Evolutionary conservation across 2,329 filamentous ascomycete genomes (phyloP).

Genomic region (Verticillium alfalfae): DNA sequence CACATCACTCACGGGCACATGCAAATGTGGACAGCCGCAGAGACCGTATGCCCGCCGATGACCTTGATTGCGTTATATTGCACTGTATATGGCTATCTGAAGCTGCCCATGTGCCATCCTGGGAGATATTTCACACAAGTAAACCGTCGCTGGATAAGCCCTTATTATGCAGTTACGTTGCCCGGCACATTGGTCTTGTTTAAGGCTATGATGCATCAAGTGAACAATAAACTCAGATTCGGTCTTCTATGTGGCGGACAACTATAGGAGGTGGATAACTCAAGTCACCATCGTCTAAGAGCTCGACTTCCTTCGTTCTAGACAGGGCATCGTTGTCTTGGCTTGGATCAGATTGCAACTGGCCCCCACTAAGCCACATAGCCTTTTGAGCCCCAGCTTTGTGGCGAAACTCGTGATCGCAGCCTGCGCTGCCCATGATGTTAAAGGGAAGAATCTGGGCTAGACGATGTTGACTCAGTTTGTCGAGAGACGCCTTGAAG

Average conservation of each 20-base stretch:
- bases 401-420: constrained; percentile 17
- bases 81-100: too few species aligned
- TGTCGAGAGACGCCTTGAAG: constrained; percentile 54
- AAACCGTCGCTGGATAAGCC: too few species aligned
- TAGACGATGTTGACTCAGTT: constrained; percentile 8
- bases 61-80: too few species aligned
- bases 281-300: constrained; percentile 22
- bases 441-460: constrained; percentile 6
- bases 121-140: too few species aligned
- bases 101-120: too few species aligned
- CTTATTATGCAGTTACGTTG: too few species aligned
- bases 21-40: too few species aligned
- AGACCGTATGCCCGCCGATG: too few species aligned
- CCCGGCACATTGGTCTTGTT: too few species aligned
- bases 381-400: constrained; percentile 19
- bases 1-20: too few species aligned
- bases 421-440: constrained; percentile 7
- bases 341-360: neutral
- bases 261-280: neutral
- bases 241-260: constrained; percentile 20
- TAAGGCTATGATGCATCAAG: too few species aligned
- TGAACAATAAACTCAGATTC: constrained; percentile 3
- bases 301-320: neutral
- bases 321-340: neutral
- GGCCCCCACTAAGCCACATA: neutral